phyloP scores from a whole-genome alignment of 805 yeast species.

The Clavispora santaluciae region DNA sequence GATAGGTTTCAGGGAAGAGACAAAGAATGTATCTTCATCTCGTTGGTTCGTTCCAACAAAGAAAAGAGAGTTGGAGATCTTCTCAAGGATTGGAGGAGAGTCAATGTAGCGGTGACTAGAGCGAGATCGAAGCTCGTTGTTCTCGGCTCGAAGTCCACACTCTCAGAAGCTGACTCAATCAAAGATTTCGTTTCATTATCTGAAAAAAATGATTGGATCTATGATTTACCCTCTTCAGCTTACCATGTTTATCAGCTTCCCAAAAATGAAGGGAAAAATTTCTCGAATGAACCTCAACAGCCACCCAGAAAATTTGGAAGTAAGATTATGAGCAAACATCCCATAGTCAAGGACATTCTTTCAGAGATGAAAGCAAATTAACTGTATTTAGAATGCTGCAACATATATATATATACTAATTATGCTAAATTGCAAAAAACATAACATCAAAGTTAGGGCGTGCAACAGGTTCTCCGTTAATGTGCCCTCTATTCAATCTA shows the following conservation, averaged over 20 bases:
- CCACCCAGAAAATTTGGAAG: slow-evolving; percentile 3
- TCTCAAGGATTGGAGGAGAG: slow-evolving; percentile 82
- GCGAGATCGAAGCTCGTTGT: slow-evolving; percentile 80
- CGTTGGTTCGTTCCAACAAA: slow-evolving; percentile 79
- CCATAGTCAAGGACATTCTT: slow-evolving; percentile 26
- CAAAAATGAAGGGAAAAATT: slow-evolving; percentile 6
- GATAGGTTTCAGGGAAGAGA: slow-evolving; percentile 97
- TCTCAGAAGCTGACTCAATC: slow-evolving; percentile 47
- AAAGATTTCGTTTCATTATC: slow-evolving; percentile 58
- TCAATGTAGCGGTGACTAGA: slow-evolving; percentile 92
- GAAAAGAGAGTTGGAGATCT: slow-evolving; percentile 67
- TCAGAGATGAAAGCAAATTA: slow-evolving; percentile 18
- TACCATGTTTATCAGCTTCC: slow-evolving; percentile 30
- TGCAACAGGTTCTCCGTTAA: slow-evolving; percentile 13
- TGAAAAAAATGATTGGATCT: slow-evolving; percentile 57
- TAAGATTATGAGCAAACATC: slow-evolving; percentile 17
- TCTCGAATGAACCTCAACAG: background rate
- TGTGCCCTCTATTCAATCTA: slow-evolving; percentile 17
- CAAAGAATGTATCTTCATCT: slow-evolving; percentile 84
- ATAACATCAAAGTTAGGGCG: slow-evolving; percentile 30
- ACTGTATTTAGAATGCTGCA: background rate
- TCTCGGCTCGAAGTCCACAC: slow-evolving; percentile 70
- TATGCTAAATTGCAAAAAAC: slow-evolving; percentile 28
- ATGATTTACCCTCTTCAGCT: slow-evolving; percentile 47
- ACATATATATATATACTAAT: slow-evolving; percentile 1